Evolutionary conservation across 2,329 filamentous ascomycete species (phyloP).

Genomic region (Pezicula radicicola): DNA sequence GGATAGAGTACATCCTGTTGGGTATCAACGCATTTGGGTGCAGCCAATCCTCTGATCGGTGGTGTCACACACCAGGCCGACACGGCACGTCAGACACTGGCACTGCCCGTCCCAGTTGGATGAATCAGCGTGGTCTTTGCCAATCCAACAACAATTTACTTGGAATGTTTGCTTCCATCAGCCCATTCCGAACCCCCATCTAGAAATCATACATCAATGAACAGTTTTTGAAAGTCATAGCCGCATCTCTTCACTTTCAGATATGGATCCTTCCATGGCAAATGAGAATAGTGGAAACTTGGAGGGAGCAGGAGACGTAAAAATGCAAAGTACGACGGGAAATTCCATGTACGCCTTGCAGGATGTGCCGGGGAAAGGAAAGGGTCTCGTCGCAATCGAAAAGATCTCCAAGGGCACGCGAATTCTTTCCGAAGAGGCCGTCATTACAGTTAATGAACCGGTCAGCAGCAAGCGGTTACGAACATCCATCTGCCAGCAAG

Average conservation of each 20-base stretch:
- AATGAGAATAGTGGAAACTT: conserved; percentile 13
- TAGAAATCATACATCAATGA: no score
- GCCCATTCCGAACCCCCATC: no score
- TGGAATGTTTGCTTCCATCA: no score
- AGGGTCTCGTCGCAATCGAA: conserved; percentile 34
- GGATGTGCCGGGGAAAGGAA: conserved; percentile 32
- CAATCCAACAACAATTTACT: no score
- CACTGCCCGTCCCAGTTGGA: no score
- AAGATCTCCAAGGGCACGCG: conserved; percentile 35
- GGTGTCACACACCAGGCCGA: no score
- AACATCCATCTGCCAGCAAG: conserved; percentile 7
- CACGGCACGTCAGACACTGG: no score
- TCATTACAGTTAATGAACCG: conserved; percentile 27
- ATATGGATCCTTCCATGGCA: conserved; percentile 9
- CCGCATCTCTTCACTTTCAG: neutral
- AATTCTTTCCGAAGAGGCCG: conserved; percentile 35
- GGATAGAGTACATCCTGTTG: no score
- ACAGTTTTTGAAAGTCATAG: no score
- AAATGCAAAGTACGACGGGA: neutral
- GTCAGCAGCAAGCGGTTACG: neutral
- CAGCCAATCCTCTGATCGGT: no score
- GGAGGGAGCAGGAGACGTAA: conserved; percentile 6
- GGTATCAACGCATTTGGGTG: no score
- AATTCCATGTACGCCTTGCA: conserved; percentile 17
- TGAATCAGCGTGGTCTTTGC: no score